Evolutionary conservation across 176 grass and related monocot species (phyloP).

Genomic region (Pharus latifolius): DNA sequence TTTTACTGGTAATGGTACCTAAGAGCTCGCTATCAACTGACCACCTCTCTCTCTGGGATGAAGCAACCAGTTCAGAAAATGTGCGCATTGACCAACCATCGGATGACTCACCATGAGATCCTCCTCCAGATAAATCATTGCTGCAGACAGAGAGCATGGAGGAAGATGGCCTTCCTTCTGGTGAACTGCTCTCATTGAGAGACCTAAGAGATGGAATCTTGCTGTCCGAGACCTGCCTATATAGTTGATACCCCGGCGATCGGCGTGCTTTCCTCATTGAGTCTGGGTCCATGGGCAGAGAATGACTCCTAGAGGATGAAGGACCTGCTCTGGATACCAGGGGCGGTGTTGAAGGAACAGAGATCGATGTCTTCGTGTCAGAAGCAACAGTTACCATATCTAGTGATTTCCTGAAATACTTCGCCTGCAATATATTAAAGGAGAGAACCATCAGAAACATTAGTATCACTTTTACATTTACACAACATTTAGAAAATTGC

Average conservation of each 20-base stretch:
- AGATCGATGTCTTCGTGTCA: slow-evolving; percentile 30
- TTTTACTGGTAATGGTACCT: slow-evolving; percentile 16
- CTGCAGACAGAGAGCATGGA: slow-evolving; percentile 17
- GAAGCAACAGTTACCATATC: slow-evolving; percentile 36
- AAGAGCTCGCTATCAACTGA: slow-evolving; percentile 48
- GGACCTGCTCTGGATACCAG: slow-evolving; percentile 2
- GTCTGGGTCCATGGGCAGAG: slow-evolving; percentile 32
- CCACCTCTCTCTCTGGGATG: slow-evolving; percentile 61
- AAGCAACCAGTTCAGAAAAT: slow-evolving; percentile 55
- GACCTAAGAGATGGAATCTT: slow-evolving; percentile 50
- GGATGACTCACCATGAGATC: slow-evolving; percentile 36
- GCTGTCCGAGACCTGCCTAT: slow-evolving; percentile 39
- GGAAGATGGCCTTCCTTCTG: slow-evolving; percentile 21
- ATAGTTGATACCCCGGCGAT: slow-evolving; percentile 40
- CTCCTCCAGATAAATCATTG: slow-evolving; percentile 2
- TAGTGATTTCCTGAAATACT: slow-evolving; percentile 22
- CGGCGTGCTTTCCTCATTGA: slow-evolving; percentile 37
- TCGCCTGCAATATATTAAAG: slow-evolving; percentile 1
- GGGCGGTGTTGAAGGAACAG: slow-evolving; percentile 37
- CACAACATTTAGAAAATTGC: neutral
- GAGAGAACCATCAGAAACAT: slow-evolving; percentile 4
- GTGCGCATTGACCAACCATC: slow-evolving; percentile 56
- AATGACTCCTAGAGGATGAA: slow-evolving; percentile 15
- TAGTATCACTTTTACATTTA: neutral
- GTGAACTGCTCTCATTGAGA: slow-evolving; percentile 15